phyloP scores from a whole-genome alignment of 768 basidiomycete genomes.

The Galerina sulciceps region DNA sequence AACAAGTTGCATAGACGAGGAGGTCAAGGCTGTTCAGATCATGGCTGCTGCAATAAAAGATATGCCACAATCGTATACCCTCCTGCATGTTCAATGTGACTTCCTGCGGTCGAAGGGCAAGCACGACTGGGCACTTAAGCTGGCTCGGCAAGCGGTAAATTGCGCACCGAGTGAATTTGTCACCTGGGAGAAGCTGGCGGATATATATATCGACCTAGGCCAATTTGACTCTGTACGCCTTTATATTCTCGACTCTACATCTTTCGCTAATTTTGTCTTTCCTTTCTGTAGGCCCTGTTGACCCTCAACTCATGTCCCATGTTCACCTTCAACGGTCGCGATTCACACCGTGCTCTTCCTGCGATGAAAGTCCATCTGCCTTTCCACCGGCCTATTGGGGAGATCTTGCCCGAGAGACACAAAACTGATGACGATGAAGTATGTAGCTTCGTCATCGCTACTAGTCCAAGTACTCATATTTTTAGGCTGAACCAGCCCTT shows the following conservation, averaged over 20 bases:
- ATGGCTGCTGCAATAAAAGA: slow-evolving; percentile 82
- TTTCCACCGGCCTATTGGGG: slow-evolving; percentile 81
- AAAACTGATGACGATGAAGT: slow-evolving; percentile 88
- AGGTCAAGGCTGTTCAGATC: slow-evolving; percentile 97
- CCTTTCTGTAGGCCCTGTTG: slow-evolving; percentile 62
- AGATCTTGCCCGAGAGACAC: slow-evolving; percentile 85
- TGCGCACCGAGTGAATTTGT: slow-evolving; percentile 99
- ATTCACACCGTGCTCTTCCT: slow-evolving; percentile 84
- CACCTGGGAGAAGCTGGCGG: slow-evolving; percentile 98
- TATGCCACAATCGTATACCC: slow-evolving; percentile 91
- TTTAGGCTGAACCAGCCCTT: slow-evolving; percentile 90
- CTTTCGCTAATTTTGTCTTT: not conserved
- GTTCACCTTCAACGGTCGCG: slow-evolving; percentile 99
- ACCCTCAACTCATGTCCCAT: slow-evolving; percentile 99
- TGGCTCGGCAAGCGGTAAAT: slow-evolving; percentile 95
- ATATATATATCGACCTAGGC: slow-evolving; percentile 89
- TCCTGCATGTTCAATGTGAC: slow-evolving; percentile 94
- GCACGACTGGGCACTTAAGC: slow-evolving; percentile 85
- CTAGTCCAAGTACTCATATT: not conserved
- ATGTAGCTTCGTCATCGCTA: slow-evolving; percentile 9
- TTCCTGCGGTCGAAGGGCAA: slow-evolving; percentile 88
- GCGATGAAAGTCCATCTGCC: slow-evolving; percentile 86
- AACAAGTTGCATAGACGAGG: slow-evolving; percentile 70
- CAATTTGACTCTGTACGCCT: slow-evolving; percentile 74
- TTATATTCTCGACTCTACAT: slow-evolving; percentile 24